These are phyloP conservation scores for Chytriomyces hyalinus DNA, from an alignment of 192 early-diverging fungal species.

Conservation along the genomic window DNA sequence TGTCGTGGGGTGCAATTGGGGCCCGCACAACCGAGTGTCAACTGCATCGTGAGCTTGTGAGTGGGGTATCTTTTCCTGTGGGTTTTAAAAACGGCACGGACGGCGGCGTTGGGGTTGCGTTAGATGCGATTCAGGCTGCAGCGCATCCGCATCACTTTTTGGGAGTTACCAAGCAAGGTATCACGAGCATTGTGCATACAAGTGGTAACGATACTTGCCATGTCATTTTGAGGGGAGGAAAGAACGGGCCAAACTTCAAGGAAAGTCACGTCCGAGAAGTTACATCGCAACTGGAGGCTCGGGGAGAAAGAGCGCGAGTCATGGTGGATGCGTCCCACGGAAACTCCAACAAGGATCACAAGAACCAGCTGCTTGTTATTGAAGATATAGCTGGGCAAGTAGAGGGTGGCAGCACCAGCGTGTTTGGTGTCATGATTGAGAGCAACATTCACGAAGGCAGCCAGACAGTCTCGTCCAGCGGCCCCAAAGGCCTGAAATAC, in stretches of 20 bases:
- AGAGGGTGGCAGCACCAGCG: conserved; percentile 62
- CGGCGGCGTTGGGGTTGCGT: conserved; percentile 82
- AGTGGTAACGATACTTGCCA: conserved; percentile 84
- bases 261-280: conserved; percentile 63
- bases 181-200: conserved; percentile 90
- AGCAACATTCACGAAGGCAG: conserved; percentile 65
- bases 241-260: conserved; percentile 86
- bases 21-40: conserved; percentile 95
- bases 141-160: conserved; percentile 86
- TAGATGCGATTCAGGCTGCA: conserved; percentile 92
- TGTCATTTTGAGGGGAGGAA: conserved; percentile 89
- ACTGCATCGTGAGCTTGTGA: conserved; percentile 90
- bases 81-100: conserved; percentile 97
- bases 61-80: conserved; percentile 90
- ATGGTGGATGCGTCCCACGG: conserved; percentile 98
- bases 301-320: conserved; percentile 61
- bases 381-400: conserved; percentile 75
- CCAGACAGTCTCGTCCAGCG: conserved; percentile 77
- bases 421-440: conserved; percentile 94
- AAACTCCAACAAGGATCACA: conserved; percentile 87
- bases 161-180: conserved; percentile 90
- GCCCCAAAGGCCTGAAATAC: conserved; percentile 68
- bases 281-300: conserved; percentile 66
- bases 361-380: conserved; percentile 81
- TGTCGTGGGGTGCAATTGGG: conserved; percentile 97